These are phyloP conservation scores for Flagelloscypha sp. DNA, from an alignment of 768 basidiomycete species.

Conservation along the genomic window DNA sequence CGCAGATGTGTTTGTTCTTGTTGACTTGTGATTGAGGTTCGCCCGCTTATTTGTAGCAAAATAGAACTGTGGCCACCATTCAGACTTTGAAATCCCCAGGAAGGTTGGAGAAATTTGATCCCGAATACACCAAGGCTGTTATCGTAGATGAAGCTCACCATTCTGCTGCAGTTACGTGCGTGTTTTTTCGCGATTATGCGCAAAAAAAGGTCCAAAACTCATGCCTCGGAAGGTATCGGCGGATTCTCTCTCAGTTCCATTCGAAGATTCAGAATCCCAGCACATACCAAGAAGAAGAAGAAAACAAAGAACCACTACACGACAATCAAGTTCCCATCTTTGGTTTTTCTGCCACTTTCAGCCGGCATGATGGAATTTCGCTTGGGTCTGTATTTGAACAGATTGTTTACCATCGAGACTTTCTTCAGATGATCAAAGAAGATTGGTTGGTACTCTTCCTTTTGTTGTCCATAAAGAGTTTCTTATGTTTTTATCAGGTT, in stretches of 20 bases:
- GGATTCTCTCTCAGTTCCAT: constrained; percentile 79
- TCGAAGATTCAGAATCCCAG: constrained; percentile 49
- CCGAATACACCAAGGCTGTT: constrained; percentile 57
- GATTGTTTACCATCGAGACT: constrained; percentile 90
- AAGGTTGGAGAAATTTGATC: constrained; percentile 71
- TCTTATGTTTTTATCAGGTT: constrained; percentile 41
- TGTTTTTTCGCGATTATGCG: constrained; percentile 8
- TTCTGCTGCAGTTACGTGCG: constrained; percentile 84
- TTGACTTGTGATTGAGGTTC: neutral
- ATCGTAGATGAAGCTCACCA: constrained; percentile 95
- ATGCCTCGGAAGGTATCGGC: constrained; percentile 50
- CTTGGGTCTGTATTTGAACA: constrained; percentile 82
- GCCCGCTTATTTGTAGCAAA: neutral
- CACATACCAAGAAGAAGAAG: too few species aligned
- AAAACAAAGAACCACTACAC: constrained; percentile 28
- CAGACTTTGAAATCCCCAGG: constrained; percentile 66
- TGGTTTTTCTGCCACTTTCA: constrained; percentile 94
- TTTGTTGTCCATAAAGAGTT: neutral
- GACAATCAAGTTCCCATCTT: constrained; percentile 78
- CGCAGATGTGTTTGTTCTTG: constrained; percentile 70
- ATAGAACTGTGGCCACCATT: constrained; percentile 81
- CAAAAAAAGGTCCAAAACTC: too few species aligned
- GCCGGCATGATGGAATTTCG: constrained; percentile 83
- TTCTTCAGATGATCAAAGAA: constrained; percentile 87
- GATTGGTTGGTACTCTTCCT: constrained; percentile 50